A percentile compares a stretch with the other conserved stretches of the same genome.
Conservation (phyloP, 2,329 filamentous ascomycete species). For the Lecanicillium sp. region DNA sequence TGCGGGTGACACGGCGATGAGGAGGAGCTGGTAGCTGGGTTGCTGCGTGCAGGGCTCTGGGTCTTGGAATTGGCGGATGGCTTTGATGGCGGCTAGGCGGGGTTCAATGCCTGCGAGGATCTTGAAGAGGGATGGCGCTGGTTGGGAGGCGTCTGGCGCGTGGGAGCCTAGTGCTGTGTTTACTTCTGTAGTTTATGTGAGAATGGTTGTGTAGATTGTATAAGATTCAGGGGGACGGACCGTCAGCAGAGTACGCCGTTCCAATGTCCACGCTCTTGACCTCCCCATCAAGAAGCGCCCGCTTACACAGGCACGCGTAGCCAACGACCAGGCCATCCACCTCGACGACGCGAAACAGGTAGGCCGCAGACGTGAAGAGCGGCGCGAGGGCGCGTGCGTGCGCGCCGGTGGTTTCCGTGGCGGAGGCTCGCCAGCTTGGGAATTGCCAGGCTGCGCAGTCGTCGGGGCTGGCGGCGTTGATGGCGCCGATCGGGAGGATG, state of each 20-base stretch:
- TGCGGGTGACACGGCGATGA: background rate
- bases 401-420: background rate
- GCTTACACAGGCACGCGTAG: background rate
- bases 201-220: background rate
- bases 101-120: background rate
- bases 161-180: background rate
- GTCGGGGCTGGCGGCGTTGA: constrained; percentile 1
- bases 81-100: background rate
- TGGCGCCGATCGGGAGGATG: background rate
- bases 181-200: background rate
- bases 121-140: background rate
- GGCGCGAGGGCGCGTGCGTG: background rate
- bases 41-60: background rate
- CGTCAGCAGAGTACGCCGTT: background rate
- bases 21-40: constrained; percentile 1
- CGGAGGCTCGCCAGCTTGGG: background rate
- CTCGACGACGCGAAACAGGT: background rate
- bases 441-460: background rate
- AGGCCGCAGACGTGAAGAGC: background rate
- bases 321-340: background rate
- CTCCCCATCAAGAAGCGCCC: background rate
- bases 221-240: no score
- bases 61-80: background rate
- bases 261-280: background rate
- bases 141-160: background rate